These are phyloP conservation scores for Fraxinus ornus DNA, from an alignment of 305 asterid genomes.

Conservation along the genomic window DNA sequence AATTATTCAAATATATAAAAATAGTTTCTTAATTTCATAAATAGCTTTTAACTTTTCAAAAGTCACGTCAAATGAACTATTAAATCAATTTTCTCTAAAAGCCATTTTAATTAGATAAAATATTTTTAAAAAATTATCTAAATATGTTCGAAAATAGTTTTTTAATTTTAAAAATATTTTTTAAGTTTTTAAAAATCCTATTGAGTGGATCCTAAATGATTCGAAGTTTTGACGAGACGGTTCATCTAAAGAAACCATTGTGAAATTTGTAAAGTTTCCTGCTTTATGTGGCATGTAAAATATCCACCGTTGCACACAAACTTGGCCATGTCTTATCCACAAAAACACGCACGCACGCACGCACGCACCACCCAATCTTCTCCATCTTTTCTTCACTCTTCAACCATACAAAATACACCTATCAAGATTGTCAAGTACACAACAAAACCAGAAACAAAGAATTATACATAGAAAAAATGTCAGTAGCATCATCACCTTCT, in stretches of 20 bases:
- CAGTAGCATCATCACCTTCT: slow-evolving; percentile 79
- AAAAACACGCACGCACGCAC: slow-evolving; percentile 19
- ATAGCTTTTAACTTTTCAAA: no score
- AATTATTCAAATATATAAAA: no score
- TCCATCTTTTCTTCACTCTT: background rate
- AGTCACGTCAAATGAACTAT: no score
- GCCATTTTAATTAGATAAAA: no score
- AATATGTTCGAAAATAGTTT: no score
- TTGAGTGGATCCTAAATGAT: background rate
- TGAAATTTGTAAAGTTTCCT: background rate
- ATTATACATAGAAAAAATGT: slow-evolving; percentile 44
- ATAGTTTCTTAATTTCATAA: no score
- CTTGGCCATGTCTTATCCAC: slow-evolving; percentile 61
- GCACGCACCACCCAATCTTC: slow-evolving; percentile 39
- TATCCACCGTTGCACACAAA: slow-evolving; percentile 17
- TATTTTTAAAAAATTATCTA: no score
- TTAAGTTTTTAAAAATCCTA: no score
- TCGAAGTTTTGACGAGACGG: background rate
- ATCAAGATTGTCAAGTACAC: slow-evolving; percentile 10
- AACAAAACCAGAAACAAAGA: slow-evolving; percentile 5
- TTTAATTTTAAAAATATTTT: no score
- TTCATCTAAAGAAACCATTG: background rate
- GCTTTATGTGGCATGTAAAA: background rate
- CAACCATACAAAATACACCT: slow-evolving; percentile 26
- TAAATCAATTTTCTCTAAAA: no score